Percentiles rank a stretch among this genome's conserved stretches.
Conservation (phyloP, 179 eudicot genomes). For the Gypsophila paniculata region DNA sequence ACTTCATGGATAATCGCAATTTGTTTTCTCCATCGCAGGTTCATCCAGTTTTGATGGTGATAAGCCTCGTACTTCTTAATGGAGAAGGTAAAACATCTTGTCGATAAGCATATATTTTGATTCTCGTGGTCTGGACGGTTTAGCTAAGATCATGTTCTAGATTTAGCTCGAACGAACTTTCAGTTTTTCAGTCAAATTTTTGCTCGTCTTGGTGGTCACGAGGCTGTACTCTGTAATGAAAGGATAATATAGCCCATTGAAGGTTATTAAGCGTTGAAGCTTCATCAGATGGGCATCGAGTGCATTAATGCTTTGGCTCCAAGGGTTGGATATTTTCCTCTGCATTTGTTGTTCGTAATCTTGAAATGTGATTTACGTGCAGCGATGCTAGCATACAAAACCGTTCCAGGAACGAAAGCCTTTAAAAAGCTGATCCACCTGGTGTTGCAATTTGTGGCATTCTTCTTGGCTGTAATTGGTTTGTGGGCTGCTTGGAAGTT, state of each 20-base stretch:
- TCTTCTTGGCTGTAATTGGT: slow-evolving; percentile 62
- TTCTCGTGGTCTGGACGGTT: not conserved
- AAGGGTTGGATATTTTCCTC: too few species aligned
- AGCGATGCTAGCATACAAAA: slow-evolving; percentile 95
- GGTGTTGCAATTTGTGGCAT: slow-evolving; percentile 59
- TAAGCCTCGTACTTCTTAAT: slow-evolving; percentile 73
- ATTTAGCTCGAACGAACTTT: too few species aligned
- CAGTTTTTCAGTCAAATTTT: not conserved
- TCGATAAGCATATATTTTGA: not conserved
- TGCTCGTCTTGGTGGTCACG: not conserved
- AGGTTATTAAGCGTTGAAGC: too few species aligned
- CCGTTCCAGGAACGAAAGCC: slow-evolving; percentile 73
- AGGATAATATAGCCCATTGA: too few species aligned
- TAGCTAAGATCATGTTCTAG: too few species aligned
- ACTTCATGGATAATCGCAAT: slow-evolving; percentile 10
- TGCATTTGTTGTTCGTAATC: not conserved
- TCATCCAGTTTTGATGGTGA: slow-evolving; percentile 89
- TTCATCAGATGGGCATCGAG: not conserved
- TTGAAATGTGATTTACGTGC: slow-evolving; percentile 26
- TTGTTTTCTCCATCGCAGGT: slow-evolving; percentile 43
- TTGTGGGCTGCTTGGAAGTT: slow-evolving; percentile 80
- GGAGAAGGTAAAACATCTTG: slow-evolving; percentile 76
- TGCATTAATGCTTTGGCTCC: too few species aligned
- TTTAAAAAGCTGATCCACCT: slow-evolving; percentile 74
- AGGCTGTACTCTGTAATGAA: too few species aligned